phyloP scores from a whole-genome alignment of 495 filamentous ascomycete genomes.

The Hypoxylon intermedium region DNA sequence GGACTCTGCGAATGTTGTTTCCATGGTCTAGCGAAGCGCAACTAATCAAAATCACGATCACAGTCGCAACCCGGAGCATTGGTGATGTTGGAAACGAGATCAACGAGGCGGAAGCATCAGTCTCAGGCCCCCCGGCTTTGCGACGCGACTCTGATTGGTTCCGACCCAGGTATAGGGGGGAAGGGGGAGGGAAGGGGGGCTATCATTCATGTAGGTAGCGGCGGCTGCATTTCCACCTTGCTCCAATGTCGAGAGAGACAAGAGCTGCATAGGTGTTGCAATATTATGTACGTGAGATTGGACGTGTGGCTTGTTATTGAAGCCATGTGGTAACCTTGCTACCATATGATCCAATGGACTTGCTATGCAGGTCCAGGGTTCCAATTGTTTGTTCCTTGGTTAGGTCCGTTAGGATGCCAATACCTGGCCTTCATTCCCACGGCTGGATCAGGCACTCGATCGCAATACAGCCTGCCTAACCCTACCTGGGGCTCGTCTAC shows the following conservation, averaged over 20 bases:
- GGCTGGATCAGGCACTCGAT: constrained; percentile 8
- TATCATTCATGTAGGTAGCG: constrained; percentile 12
- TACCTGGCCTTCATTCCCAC: constrained; percentile 6
- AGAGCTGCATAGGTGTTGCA: constrained; percentile 1
- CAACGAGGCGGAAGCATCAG: constrained; percentile 23
- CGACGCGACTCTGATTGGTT: constrained; percentile 31
- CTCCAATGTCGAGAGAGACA: constrained; percentile 5
- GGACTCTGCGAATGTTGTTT: constrained; percentile 2
- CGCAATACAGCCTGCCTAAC: constrained; percentile 10
- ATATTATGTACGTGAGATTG: constrained; percentile 1
- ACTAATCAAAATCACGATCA: constrained; percentile 36
- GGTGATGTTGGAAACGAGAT: constrained; percentile 30
- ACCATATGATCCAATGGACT: constrained; percentile 5
- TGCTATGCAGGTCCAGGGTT: constrained; percentile 27
- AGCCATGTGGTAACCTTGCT: constrained; percentile 24
- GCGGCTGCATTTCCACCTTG: constrained; percentile 12
- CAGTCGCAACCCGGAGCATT: constrained; percentile 24
- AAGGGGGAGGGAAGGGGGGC: too few relatives aligned
- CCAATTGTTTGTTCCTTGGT: constrained; percentile 4
- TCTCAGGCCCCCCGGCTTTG: constrained; percentile 19
- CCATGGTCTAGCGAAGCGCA: background rate
- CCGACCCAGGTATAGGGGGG: background rate
- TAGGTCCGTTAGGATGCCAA: constrained; percentile 2
- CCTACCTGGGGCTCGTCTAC: constrained; percentile 18
- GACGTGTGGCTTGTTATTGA: constrained; percentile 8